Base-by-base conservation (phyloP, 805 yeast species). In the Candida ficus region DNA sequence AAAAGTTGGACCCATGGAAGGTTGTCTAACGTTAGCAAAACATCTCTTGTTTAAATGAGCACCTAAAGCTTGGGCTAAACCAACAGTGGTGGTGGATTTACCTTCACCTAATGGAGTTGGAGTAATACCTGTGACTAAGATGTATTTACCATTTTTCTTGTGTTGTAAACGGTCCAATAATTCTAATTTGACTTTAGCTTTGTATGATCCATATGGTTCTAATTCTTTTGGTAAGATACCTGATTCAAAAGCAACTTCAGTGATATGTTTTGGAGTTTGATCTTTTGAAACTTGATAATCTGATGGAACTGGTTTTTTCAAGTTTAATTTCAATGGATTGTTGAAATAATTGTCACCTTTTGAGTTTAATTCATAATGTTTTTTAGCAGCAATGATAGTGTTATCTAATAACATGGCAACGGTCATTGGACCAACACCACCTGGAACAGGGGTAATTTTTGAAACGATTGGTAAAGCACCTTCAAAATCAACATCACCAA, bases 371-470 rank as follows among this genome's bases (percentile, higher is more conserved):
- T 52, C 48, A 19, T 57, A 45, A 21, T 53, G 69, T 46, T 70
- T 68, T 58, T 79, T 72, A 29, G 93, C 90, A 38, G 90, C 83
- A 41, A 69, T 63, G 29, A 79, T 66, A 22, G 84, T 89, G 59
- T 85, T 85, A 49, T 78, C 78, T 60, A 83, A 75, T 42, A 85
- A 67, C 78, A 81, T 80, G 21, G 93, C 93, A 34, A 85, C 91
- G 12, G 95, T 85, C 95, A 85, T 85, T 57, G 95, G 95, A 38
- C 95, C 95, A 48, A 85, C 95, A 50, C 95, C 95, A 60, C 95
- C 95, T 38, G 95, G 95, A 43, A 85, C 95, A 9, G 95, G 95
- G n/a, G 95, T 85, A 48, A 84, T 69, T 52, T 72, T 70, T 7
- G 80, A 69, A 5, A 89, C 80, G 48, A 69, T 74, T 29, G 66